Percentiles rank a stretch among this genome's conserved stretches.
These are phyloP conservation scores for Suillus subaureus DNA, from an alignment of 768 basidiomycete species.

Conservation along the genomic window DNA sequence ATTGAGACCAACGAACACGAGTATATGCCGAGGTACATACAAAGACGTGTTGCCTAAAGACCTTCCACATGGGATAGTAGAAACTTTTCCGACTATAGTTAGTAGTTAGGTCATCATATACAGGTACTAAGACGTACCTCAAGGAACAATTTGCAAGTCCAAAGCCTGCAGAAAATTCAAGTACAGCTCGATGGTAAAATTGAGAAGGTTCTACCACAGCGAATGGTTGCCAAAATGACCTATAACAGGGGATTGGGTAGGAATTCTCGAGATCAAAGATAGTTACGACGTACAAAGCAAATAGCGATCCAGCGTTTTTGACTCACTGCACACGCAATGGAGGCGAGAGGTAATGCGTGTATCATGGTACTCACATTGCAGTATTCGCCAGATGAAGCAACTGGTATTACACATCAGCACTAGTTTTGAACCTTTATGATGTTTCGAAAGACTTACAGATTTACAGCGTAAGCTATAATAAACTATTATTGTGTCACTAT, in stretches of 20 bases:
- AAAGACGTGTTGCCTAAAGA: constrained; percentile 6
- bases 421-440: background rate
- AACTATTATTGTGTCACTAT: constrained; percentile 1
- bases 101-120: too few relatives aligned
- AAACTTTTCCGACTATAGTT: constrained; percentile 9
- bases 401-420: constrained; percentile 4
- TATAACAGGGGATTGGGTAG: background rate
- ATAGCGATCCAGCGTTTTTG: constrained; percentile 14
- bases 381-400: constrained; percentile 23
- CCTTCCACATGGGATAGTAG: constrained; percentile 1
- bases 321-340: constrained; percentile 10
- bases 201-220: constrained; percentile 9
- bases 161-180: constrained; percentile 9
- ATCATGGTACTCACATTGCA: constrained; percentile 15
- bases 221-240: constrained; percentile 13
- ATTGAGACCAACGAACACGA: background rate
- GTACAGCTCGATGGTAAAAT: background rate
- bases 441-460: constrained; percentile 4
- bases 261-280: background rate
- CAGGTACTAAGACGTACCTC: background rate
- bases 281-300: constrained; percentile 13
- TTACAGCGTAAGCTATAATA: constrained; percentile 10
- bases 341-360: background rate
- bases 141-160: constrained; percentile 12
- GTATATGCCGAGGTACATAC: constrained; percentile 7